phyloP scores from a whole-genome alignment of 2,329 filamentous ascomycete species.

The Aphanoascus verrucosus region DNA sequence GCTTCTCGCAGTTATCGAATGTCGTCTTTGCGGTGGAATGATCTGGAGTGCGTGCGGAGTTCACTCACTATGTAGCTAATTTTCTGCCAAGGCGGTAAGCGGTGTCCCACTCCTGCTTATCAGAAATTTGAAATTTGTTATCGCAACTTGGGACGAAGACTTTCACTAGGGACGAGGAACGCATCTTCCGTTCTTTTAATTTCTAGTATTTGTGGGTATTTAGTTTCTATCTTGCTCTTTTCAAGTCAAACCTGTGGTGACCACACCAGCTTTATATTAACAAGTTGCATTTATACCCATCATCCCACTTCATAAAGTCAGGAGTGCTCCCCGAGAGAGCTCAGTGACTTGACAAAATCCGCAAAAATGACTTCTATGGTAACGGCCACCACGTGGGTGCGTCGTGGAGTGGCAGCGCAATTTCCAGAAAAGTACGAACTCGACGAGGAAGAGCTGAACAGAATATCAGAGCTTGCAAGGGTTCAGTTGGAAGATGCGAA shows the following conservation, averaged over 20 bases:
- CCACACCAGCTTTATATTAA: too few species aligned
- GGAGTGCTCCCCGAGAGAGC: not conserved
- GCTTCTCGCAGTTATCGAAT: not conserved
- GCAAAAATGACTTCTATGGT: slow-evolving; percentile 52
- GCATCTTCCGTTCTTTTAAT: not conserved
- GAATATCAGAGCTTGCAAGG: slow-evolving; percentile 63
- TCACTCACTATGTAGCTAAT: not conserved
- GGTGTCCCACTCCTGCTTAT: slow-evolving; percentile 8
- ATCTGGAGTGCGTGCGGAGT: not conserved
- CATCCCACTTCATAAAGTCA: not conserved
- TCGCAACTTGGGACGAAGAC: not conserved
- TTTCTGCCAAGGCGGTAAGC: slow-evolving; percentile 11
- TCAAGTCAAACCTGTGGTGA: too few species aligned
- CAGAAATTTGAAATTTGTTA: slow-evolving; percentile 12
- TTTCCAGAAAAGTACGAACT: slow-evolving; percentile 66
- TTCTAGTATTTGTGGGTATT: not conserved
- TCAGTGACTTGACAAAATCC: not conserved
- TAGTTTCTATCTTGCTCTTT: too few species aligned
- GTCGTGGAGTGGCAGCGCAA: slow-evolving; percentile 62
- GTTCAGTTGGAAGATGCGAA: slow-evolving; percentile 84
- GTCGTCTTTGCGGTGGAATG: not conserved
- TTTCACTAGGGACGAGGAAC: not conserved
- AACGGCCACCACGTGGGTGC: slow-evolving; percentile 64
- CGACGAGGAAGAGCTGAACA: slow-evolving; percentile 62
- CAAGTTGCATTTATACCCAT: not conserved